These are phyloP conservation scores for Canna indica DNA, from an alignment of 176 grass and related monocot species.

Conservation along the genomic window DNA sequence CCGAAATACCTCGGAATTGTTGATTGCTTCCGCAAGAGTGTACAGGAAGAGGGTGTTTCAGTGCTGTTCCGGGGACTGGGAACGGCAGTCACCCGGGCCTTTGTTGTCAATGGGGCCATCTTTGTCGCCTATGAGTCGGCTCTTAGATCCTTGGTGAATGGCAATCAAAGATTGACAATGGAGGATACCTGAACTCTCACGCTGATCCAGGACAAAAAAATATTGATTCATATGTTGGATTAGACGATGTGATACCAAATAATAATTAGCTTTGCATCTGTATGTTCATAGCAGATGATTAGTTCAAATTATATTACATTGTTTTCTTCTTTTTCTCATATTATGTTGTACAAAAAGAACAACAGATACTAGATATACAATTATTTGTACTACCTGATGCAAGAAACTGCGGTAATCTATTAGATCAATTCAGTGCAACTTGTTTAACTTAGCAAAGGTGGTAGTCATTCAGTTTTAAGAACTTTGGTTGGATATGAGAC, in stretches of 20 bases:
- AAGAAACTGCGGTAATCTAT: no score
- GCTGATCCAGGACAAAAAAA: not conserved
- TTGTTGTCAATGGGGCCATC: constrained; percentile 90
- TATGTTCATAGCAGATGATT: not conserved
- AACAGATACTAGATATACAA: not conserved
- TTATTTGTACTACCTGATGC: not conserved
- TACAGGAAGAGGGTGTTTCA: constrained; percentile 58
- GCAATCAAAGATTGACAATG: not conserved
- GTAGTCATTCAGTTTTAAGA: no score
- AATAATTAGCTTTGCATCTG: not conserved
- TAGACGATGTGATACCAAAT: not conserved
- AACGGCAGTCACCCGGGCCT: constrained; percentile 67
- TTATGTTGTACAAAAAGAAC: not conserved
- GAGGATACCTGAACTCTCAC: not conserved
- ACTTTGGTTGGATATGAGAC: no score
- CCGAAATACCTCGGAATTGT: constrained; percentile 58
- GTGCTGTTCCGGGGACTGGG: constrained; percentile 95
- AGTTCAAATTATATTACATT: not conserved
- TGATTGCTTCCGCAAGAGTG: constrained; percentile 79
- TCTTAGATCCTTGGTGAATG: constrained; percentile 47
- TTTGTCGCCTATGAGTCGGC: constrained; percentile 87
- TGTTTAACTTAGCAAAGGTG: no score
- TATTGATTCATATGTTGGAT: not conserved
- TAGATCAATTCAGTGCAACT: no score
- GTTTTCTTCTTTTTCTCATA: not conserved